Percentiles rank a stretch among this genome's conserved stretches.
phyloP scores from a whole-genome alignment of 108 stramenopile genomes.

The Aurantiochytrium sp. region DNA sequence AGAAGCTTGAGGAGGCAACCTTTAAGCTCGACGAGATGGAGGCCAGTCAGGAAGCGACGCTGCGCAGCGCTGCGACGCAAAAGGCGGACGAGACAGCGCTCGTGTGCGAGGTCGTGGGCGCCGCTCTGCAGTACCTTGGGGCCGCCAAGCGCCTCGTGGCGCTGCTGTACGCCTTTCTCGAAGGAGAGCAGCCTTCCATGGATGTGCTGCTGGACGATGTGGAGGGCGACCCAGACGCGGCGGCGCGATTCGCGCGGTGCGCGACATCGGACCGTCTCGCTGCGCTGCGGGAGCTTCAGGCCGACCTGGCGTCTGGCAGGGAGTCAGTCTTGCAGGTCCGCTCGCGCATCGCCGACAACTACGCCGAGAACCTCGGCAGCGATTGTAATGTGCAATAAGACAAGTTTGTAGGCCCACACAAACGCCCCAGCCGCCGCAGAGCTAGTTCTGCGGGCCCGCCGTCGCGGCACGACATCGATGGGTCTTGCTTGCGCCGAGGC shows the following conservation, averaged over 20 bases:
- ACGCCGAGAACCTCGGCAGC: background rate
- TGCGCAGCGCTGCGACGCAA: background rate
- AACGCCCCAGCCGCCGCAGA: too few relatives aligned
- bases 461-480: too few relatives aligned
- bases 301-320: background rate
- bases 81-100: background rate
- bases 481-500: too few relatives aligned
- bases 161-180: background rate
- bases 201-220: slow-evolving; percentile 6
- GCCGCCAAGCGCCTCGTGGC: background rate
- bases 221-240: background rate
- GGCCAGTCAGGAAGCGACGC: background rate
- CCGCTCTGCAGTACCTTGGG: background rate
- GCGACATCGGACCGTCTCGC: background rate
- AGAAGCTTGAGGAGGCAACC: background rate
- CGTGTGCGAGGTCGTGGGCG: background rate
- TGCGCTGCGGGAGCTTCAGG: background rate
- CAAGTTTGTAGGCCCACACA: background rate
- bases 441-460: too few relatives aligned
- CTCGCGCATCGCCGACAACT: background rate
- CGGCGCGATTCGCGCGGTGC: background rate
- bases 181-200: slow-evolving; percentile 10
- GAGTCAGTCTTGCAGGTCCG: background rate
- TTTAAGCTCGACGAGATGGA: slow-evolving; percentile 1
- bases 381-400: slow-evolving; percentile 28